These are phyloP conservation scores for Pyrenochaeta sp. DNA, from an alignment of 2,329 filamentous ascomycete genomes.

Conservation along the genomic window DNA sequence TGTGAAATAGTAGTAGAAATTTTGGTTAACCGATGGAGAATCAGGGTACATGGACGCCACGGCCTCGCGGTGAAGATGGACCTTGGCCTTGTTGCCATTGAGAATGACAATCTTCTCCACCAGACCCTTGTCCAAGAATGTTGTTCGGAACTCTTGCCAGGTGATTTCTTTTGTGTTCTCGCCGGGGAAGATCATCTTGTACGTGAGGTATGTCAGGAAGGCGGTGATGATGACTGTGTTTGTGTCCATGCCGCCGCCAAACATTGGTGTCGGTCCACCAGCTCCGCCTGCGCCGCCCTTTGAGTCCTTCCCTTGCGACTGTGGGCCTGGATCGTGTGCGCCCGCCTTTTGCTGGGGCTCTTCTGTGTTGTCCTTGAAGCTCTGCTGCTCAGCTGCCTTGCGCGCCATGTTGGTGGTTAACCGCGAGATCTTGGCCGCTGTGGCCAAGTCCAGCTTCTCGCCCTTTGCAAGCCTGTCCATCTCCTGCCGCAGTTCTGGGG, in stretches of 20 bases:
- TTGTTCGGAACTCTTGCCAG: constrained; percentile 94
- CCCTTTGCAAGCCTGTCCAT: constrained; percentile 64
- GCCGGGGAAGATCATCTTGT: constrained; percentile 69
- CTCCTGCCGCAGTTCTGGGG: constrained; percentile 71
- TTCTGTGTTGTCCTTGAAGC: constrained; percentile 28
- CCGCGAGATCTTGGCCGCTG: constrained; percentile 68
- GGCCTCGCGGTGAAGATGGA: constrained; percentile 80
- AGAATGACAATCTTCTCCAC: constrained; percentile 91
- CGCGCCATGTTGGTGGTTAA: constrained; percentile 66
- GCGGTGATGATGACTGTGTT: constrained; percentile 65
- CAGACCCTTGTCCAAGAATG: constrained; percentile 93
- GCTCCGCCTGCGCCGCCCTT: constrained; percentile 35
- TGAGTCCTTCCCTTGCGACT: constrained; percentile 41
- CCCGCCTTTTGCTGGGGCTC: constrained; percentile 55
- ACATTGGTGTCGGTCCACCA: constrained; percentile 18
- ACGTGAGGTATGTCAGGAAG: constrained; percentile 68
- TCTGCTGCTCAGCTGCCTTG: constrained; percentile 55
- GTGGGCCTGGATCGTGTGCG: constrained; percentile 56
- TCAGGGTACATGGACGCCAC: constrained; percentile 78
- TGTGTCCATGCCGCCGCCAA: constrained; percentile 57
- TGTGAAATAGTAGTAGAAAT: constrained; percentile 89
- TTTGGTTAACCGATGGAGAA: constrained; percentile 71
- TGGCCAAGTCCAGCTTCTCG: constrained; percentile 60
- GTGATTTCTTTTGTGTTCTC: constrained; percentile 83
- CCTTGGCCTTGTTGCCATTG: constrained; percentile 78